A percentile compares a stretch with the other conserved stretches of the same genome.
Conservation (phyloP, 305 asterid genomes). For the Solanum aculeatissimum region DNA sequence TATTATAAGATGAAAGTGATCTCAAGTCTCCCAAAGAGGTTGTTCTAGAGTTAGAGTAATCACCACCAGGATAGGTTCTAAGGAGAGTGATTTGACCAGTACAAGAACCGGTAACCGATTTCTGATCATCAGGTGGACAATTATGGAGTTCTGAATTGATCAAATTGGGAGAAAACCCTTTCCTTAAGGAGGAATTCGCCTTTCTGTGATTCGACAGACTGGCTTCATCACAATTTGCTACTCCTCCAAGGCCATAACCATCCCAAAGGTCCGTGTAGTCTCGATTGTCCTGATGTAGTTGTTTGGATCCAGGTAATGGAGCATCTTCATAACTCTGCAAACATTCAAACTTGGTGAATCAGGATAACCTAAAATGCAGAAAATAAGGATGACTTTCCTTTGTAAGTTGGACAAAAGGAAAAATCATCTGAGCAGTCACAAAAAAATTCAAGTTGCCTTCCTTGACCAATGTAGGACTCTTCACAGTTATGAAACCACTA, state of each 20-base stretch:
- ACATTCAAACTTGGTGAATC: neutral
- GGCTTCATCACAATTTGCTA: constrained; percentile 20
- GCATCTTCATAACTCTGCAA: constrained; percentile 74
- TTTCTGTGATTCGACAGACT: constrained; percentile 36
- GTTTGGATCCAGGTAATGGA: constrained; percentile 50
- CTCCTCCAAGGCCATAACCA: constrained; percentile 23
- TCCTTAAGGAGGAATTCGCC: constrained; percentile 42
- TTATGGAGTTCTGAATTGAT: constrained; percentile 22
- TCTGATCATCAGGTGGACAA: constrained; percentile 45
- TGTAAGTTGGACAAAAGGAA: neutral
- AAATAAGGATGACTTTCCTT: neutral
- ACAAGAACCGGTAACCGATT: constrained; percentile 27
- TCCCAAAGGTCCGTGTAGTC: constrained; percentile 43
- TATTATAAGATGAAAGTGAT: constrained; percentile 24
- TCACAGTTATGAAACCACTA: neutral
- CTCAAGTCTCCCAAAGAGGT: constrained; percentile 22
- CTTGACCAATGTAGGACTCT: neutral
- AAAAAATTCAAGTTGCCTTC: neutral
- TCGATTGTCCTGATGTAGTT: constrained; percentile 27
- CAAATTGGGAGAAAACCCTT: constrained; percentile 16
- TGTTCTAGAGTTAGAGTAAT: constrained; percentile 25
- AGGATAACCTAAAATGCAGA: neutral
- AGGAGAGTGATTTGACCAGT: constrained; percentile 9
- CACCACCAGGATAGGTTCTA: constrained; percentile 28
- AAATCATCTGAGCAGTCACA: neutral